These are phyloP conservation scores for Excoecaria cochinchinensis DNA, from an alignment of 345 rosid genomes.

Conservation along the genomic window DNA sequence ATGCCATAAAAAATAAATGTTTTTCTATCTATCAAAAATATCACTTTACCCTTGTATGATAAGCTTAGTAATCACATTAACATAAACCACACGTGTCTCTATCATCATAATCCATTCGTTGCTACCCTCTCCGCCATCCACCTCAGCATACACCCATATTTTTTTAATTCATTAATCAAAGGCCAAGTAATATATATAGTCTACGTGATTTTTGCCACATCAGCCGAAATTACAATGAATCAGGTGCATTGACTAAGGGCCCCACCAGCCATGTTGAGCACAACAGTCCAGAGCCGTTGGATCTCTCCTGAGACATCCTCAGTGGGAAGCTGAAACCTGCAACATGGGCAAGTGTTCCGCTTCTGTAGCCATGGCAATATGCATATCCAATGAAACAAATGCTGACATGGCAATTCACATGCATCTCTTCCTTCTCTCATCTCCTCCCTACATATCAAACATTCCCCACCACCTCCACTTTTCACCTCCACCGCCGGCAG, in stretches of 20 bases:
- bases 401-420: slow-evolving; percentile 86
- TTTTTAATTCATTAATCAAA: no score
- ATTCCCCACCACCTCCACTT: slow-evolving; percentile 42
- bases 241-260: background rate
- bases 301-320: slow-evolving; percentile 79
- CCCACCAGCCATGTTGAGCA: slow-evolving; percentile 33
- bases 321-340: slow-evolving; percentile 83
- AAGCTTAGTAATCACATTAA: no score
- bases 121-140: background rate
- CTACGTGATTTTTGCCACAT: slow-evolving; percentile 16
- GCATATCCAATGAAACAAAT: slow-evolving; percentile 88
- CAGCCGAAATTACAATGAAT: background rate
- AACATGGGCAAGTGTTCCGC: slow-evolving; percentile 86
- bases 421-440: slow-evolving; percentile 74
- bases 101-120: slow-evolving; percentile 12
- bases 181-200: background rate
- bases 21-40: no score
- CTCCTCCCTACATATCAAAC: slow-evolving; percentile 82
- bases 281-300: slow-evolving; percentile 72
- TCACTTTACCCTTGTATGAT: no score
- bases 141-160: background rate
- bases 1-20: no score
- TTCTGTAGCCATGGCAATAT: slow-evolving; percentile 77
- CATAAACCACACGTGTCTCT: slow-evolving; percentile 23
- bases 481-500: slow-evolving; percentile 56